A percentile compares a stretch with the other conserved stretches of the same genome.
Conservation (phyloP, 2,329 filamentous ascomycete species). For the Stagonosporopsis rhizophila region DNA sequence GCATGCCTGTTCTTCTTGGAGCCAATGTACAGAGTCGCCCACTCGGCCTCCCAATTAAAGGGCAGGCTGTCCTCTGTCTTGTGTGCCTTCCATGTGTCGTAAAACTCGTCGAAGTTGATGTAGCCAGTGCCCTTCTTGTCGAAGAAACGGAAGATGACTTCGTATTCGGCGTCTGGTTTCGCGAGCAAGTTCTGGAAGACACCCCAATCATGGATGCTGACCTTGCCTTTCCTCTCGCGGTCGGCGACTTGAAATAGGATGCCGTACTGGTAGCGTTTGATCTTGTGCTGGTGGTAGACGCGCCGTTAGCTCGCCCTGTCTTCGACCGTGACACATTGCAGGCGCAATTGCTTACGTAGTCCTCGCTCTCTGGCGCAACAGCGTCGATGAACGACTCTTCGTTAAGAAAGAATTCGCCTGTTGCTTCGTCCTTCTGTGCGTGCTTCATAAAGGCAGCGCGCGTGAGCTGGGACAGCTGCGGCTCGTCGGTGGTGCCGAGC, state of each 20-base stretch:
- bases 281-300: slow-evolving; percentile 77
- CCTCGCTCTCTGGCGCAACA: slow-evolving; percentile 83
- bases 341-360: slow-evolving; percentile 74
- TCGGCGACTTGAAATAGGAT: slow-evolving; percentile 94
- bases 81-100: slow-evolving; percentile 83
- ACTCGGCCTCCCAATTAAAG: slow-evolving; percentile 97
- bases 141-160: slow-evolving; percentile 97
- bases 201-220: slow-evolving; percentile 85
- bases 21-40: slow-evolving; percentile 94
- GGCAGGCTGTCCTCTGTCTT: slow-evolving; percentile 85
- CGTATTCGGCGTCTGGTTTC: slow-evolving; percentile 97
- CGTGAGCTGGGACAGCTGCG: slow-evolving; percentile 75
- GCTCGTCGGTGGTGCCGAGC: slow-evolving; percentile 66
- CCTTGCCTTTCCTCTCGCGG: slow-evolving; percentile 72
- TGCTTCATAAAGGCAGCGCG: slow-evolving; percentile 78
- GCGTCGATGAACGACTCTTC: slow-evolving; percentile 90
- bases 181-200: slow-evolving; percentile 92
- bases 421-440: slow-evolving; percentile 75
- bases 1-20: slow-evolving; percentile 85
- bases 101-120: slow-evolving; percentile 90
- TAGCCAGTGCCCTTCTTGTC: slow-evolving; percentile 82
- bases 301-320: slow-evolving; percentile 38
- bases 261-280: slow-evolving; percentile 92
- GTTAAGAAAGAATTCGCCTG: slow-evolving; percentile 80
- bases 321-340: slow-evolving; percentile 24